phyloP scores from a whole-genome alignment of 768 basidiomycete species.

The Tylopilus cervinicoccineus region DNA sequence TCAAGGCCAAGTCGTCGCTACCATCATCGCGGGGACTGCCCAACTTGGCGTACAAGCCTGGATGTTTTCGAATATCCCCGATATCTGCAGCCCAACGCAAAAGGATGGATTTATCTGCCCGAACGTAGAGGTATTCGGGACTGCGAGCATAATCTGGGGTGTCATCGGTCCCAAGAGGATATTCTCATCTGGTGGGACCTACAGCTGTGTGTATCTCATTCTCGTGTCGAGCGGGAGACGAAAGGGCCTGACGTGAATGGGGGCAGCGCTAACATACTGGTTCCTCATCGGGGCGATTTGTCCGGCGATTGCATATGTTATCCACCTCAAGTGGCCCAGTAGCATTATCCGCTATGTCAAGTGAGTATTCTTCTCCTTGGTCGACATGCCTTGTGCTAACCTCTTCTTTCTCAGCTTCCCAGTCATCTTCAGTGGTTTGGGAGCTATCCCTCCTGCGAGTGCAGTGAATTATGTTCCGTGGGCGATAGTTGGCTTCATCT shows the following conservation, averaged over 20 bases:
- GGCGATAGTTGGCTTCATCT: conserved; percentile 61
- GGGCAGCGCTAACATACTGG: conserved; percentile 54
- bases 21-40: conserved; percentile 58
- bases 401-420: conserved; percentile 32
- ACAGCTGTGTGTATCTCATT: conserved; percentile 36
- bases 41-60: conserved; percentile 66
- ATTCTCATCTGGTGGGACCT: conserved; percentile 63
- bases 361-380: conserved; percentile 32
- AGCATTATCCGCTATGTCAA: conserved; percentile 60
- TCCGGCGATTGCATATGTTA: conserved; percentile 52
- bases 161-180: conserved; percentile 74
- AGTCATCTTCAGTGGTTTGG: conserved; percentile 53
- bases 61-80: conserved; percentile 44
- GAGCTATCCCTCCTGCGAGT: conserved; percentile 59
- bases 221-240: background rate
- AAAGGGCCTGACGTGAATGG: background rate
- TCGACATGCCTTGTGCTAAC: background rate
- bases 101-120: conserved; percentile 66
- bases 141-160: conserved; percentile 78
- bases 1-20: conserved; percentile 55
- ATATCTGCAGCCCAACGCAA: conserved; percentile 29
- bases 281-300: conserved; percentile 72
- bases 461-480: conserved; percentile 67
- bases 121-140: conserved; percentile 67
- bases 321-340: conserved; percentile 59